A percentile compares a stretch with the other conserved stretches of the same genome.
These are phyloP conservation scores for Plectranthus barbatus DNA, from an alignment of 257 asterid genomes.

Conservation along the genomic window DNA sequence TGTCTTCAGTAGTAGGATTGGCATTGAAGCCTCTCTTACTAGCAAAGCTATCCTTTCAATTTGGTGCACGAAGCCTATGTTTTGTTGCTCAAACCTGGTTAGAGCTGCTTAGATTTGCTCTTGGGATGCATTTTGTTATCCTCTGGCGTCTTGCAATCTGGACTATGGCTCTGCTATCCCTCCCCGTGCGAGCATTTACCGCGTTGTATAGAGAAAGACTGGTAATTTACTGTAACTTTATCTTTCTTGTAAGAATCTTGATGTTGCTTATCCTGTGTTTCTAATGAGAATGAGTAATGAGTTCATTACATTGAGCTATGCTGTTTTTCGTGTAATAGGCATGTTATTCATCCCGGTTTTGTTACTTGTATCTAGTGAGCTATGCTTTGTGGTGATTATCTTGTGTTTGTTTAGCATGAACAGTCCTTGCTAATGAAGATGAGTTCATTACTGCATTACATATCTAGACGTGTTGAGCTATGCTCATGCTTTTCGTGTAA, in stretches of 20 bases:
- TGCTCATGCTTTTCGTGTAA: too few relatives aligned
- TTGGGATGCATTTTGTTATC: slow-evolving; percentile 31
- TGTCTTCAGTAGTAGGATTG: slow-evolving; percentile 17
- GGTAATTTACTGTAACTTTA: slow-evolving; percentile 25
- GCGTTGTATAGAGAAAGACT: slow-evolving; percentile 44
- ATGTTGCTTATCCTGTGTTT: not conserved
- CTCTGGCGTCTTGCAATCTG: slow-evolving; percentile 33
- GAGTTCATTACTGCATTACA: too few relatives aligned
- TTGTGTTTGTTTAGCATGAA: not conserved
- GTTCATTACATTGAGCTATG: too few relatives aligned
- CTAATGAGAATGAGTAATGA: too few relatives aligned
- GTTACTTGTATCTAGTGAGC: too few relatives aligned
- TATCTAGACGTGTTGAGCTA: too few relatives aligned
- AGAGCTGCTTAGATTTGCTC: slow-evolving; percentile 40
- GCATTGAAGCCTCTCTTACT: slow-evolving; percentile 37
- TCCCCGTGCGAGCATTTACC: slow-evolving; percentile 41
- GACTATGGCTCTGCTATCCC: slow-evolving; percentile 32
- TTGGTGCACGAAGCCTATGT: slow-evolving; percentile 26
- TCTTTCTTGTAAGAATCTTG: not conserved
- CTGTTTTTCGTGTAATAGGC: too few relatives aligned
- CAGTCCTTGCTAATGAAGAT: too few relatives aligned
- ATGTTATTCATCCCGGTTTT: too few relatives aligned
- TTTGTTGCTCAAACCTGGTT: slow-evolving; percentile 36
- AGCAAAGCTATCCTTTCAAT: slow-evolving; percentile 28
- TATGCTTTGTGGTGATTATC: not conserved